Conservation (phyloP, 805 yeast genomes). For the Schwanniomyces occidentalis region DNA sequence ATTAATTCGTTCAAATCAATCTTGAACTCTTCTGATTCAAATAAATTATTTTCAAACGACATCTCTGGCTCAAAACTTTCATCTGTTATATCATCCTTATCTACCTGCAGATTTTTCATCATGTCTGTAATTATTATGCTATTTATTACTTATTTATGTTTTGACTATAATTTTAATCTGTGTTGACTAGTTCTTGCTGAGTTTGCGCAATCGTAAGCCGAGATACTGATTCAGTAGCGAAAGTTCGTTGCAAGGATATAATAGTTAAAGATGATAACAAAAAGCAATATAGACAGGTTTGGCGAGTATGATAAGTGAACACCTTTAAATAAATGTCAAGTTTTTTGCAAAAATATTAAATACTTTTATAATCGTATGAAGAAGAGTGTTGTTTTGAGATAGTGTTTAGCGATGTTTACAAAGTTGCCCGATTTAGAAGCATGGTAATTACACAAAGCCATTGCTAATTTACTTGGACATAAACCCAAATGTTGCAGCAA, state of each 20-base stretch:
- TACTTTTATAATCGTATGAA: constrained; percentile 1
- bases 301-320: no score
- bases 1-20: constrained; percentile 20
- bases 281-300: no score
- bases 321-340: no score
- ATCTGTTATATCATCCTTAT: constrained; percentile 3
- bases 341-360: no score
- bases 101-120: not conserved
- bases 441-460: constrained; percentile 1
- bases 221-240: constrained; percentile 1
- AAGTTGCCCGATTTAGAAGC: constrained; percentile 12
- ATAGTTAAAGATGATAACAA: no score
- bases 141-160: constrained; percentile 1
- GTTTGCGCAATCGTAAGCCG: not conserved
- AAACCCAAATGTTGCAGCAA: not conserved
- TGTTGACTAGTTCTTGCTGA: no score
- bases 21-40: constrained; percentile 18
- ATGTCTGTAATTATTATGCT: constrained; percentile 2
- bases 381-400: not conserved
- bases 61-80: constrained; percentile 1
- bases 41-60: constrained; percentile 5
- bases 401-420: constrained; percentile 16
- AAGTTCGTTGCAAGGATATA: no score
- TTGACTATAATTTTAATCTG: not conserved
- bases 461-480: not conserved